phyloP scores from a whole-genome alignment of 805 yeast species.

The Saccharomycopsis malanga region DNA sequence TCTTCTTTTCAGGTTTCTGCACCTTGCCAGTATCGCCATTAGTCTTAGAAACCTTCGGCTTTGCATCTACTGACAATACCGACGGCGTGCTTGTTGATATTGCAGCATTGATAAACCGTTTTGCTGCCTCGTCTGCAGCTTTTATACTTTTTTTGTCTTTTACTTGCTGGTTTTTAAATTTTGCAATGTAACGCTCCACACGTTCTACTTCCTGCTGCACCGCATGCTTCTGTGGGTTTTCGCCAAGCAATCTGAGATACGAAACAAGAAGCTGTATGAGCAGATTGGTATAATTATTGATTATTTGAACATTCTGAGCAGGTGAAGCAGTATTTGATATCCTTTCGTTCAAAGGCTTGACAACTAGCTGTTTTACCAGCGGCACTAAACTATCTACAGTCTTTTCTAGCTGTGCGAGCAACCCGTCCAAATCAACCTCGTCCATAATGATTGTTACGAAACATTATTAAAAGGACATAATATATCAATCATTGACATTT shows the following conservation, averaged over 20 bases:
- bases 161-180: neutral
- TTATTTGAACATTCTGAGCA: slow-evolving; percentile 7
- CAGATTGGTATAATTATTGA: slow-evolving; percentile 9
- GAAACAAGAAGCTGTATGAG: slow-evolving; percentile 1
- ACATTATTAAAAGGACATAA: neutral
- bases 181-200: slow-evolving; percentile 4
- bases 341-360: slow-evolving; percentile 15
- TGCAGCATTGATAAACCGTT: slow-evolving; percentile 8
- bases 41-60: neutral
- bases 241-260: slow-evolving; percentile 13
- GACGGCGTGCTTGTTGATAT: slow-evolving; percentile 10
- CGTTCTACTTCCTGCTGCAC: slow-evolving; percentile 4
- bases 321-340: slow-evolving; percentile 2
- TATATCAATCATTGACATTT: neutral
- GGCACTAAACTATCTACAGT: slow-evolving; percentile 3
- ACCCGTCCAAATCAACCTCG: neutral
- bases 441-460: neutral
- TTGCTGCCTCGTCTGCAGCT: neutral
- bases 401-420: neutral
- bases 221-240: slow-evolving; percentile 1
- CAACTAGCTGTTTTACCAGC: neutral
- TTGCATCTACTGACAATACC: neutral
- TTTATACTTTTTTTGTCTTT: neutral
- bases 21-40: neutral
- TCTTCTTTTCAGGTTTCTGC: slow-evolving; percentile 1